Conservation (phyloP, 495 filamentous ascomycete genomes). For the Neurospora tetrasperma region DNA sequence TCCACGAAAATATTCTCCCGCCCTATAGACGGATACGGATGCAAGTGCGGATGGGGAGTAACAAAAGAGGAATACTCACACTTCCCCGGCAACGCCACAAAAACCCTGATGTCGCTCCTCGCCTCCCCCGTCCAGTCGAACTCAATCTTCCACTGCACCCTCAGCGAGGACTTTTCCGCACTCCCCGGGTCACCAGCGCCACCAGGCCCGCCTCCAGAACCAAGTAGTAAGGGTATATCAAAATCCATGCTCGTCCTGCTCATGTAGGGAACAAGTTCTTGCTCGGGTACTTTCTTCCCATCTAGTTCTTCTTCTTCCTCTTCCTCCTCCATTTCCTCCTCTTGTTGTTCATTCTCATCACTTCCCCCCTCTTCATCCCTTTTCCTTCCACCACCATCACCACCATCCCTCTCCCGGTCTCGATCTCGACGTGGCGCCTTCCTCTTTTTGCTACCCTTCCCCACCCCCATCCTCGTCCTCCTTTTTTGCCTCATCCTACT, state of each 20-base stretch:
- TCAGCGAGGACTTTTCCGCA: constrained; percentile 19
- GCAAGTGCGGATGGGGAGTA: neutral
- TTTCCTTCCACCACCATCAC: too few relatives aligned
- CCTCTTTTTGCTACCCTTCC: neutral
- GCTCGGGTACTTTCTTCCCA: neutral
- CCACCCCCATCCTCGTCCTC: constrained; percentile 4
- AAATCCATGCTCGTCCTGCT: constrained; percentile 34
- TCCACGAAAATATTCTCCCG: neutral
- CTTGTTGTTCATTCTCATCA: neutral
- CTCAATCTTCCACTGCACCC: constrained; percentile 45
- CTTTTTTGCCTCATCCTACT: constrained; percentile 10
- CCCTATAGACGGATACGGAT: neutral
- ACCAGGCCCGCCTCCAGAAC: neutral
- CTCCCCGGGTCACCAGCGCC: neutral
- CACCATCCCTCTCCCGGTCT: too few relatives aligned
- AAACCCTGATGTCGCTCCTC: constrained; percentile 36
- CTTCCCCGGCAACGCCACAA: constrained; percentile 36
- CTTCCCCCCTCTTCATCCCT: too few relatives aligned
- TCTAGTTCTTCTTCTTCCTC: neutral
- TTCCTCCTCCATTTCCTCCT: neutral
- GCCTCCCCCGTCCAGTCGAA: constrained; percentile 59
- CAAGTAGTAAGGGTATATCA: constrained; percentile 17
- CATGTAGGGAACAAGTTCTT: constrained; percentile 30
- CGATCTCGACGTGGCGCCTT: too few relatives aligned
- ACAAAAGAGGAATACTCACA: constrained; percentile 34